Evolutionary conservation across 805 yeast species (phyloP), one percentile per base, ranked within the genome.

Genomic region (Kluyveromyces wickerhamii): DNA sequence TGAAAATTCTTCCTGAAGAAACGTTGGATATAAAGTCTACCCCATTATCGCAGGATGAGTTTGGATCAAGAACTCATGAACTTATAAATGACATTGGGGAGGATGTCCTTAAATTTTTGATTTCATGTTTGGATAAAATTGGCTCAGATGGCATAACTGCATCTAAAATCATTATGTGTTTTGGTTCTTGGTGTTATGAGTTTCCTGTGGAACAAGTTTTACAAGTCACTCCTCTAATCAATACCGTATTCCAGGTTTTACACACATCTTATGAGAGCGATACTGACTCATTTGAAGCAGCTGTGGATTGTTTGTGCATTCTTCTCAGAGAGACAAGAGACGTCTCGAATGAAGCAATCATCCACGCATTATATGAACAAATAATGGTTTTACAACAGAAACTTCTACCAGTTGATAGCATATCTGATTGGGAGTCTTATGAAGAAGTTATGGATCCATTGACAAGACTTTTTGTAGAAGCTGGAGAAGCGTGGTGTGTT

Each of bases 401-500:
- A 28, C 50, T 79, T 39, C 59, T 64, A 13, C 38, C 39, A n/a
- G 21, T 44, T 4, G 31, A 38, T n/a, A 36, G 32, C n/a, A 25
- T 33, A 11, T 34, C 42, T 7, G 44, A 60, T 21, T 57, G 62
- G 34, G 77, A 73, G 37, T 89, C 79, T 46, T 67, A 72, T 17
- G 50, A 48, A 17, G 92, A 81, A 22, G 67, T 70, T 24, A 71
- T 82, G 49, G 79, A 78, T 37, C 76, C 82, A 10, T 62, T 83
- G 35, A 74, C 94, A 0, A 69, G 92, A 49, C 56, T 92, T 27
- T 84, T 82, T 54, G 83, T 87, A 5, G 94, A 87, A 47, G 94
- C 96, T 2, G 95, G 95, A 37, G 96, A 87, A 60, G 72, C 94
- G 2, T 92, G 98, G 98, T 92, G 86, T 58, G 82, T 83, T 21